These are phyloP conservation scores for Leishmania turanica DNA, from an alignment of 208 protist genomes.

Conservation along the genomic window DNA sequence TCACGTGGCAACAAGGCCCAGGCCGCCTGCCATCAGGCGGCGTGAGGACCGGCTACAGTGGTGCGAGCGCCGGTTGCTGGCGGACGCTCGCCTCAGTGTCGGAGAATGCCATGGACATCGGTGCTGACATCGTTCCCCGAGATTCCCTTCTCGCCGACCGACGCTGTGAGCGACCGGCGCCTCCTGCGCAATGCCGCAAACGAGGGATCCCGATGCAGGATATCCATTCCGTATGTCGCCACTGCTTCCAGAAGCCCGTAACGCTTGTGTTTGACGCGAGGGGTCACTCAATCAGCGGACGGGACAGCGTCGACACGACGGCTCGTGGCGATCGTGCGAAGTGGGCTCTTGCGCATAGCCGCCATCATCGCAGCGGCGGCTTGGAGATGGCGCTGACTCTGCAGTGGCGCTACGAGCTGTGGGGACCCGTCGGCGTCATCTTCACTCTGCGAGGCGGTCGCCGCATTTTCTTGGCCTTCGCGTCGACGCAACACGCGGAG, in stretches of 20 bases:
- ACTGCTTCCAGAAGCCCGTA: slow-evolving; percentile 38
- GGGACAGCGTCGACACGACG: not conserved
- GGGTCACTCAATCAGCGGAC: slow-evolving; percentile 2
- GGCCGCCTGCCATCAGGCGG: slow-evolving; percentile 7
- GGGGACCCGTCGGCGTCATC: slow-evolving; percentile 41
- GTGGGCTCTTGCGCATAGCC: not conserved
- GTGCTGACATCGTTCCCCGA: slow-evolving; percentile 4
- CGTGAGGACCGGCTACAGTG: slow-evolving; percentile 2
- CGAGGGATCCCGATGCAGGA: slow-evolving; percentile 36
- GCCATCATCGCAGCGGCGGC: not conserved
- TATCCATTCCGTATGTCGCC: slow-evolving; percentile 30
- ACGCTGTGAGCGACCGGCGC: not conserved
- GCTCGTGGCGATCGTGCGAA: not conserved
- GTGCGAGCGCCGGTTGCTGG: not conserved
- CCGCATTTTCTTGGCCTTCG: slow-evolving; percentile 39
- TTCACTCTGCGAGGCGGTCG: slow-evolving; percentile 31
- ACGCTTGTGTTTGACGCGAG: slow-evolving; percentile 29
- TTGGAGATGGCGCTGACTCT: not conserved
- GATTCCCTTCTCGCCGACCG: not conserved
- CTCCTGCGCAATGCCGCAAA: slow-evolving; percentile 2
- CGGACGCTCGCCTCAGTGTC: slow-evolving; percentile 8
- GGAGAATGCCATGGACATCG: not conserved
- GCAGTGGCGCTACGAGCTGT: slow-evolving; percentile 44
- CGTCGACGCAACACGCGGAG: slow-evolving; percentile 15
- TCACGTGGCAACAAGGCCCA: slow-evolving; percentile 30